Base-by-base conservation (phyloP, 2,329 filamentous ascomycete genomes). In the Cladosporium colombiae region DNA sequence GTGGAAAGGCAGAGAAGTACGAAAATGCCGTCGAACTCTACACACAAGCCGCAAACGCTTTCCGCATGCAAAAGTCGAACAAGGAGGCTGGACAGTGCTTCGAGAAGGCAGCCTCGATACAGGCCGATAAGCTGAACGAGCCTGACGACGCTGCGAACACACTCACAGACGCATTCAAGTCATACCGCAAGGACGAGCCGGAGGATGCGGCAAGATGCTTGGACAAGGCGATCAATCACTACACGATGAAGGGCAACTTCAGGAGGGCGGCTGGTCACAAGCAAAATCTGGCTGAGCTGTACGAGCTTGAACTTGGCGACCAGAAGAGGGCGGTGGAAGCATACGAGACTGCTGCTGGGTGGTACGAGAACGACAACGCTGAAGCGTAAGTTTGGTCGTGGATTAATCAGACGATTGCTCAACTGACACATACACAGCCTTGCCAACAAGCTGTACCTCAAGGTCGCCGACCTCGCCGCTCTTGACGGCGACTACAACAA, bases 381-480 rank as follows among this genome's bases (percentile, higher is more conserved):
- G 86, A 89, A 73, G 91, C 92, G 88, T 93, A 84, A 77, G 88
- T 84, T 50, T 33, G 21, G 2, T 52, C 31, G 21, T 27, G 29
- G 25, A 5, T 57, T 5, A 27, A 1, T 16, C 2, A 13, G 23
- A 18, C 6, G 23, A 62, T 65, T 65, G 49, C 37, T 57, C 49
- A 25, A 35, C 65, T 67, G 56, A 68, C 65, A 27, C 18, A 53
- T 40, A n/a, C 50, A 55, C 72, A 93, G 91, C 40, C 85, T 97
- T 35, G 93, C 93, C 69, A 98, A 96, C 83, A 97, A 97, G 80
- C 87, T 95, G 67, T 96, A 87, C 83, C 87, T 97, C 71, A 97
- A 97, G 81, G 91, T 93, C 11, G 94, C 92, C 57, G 95, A 98
- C 74, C 84, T 97, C 55, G 85, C 91, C 7, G 95, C 92, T 14